A percentile compares a stretch with the other conserved stretches of the same genome.
These are phyloP conservation scores for Salvia miltiorrhiza DNA, from an alignment of 257 asterid genomes.

Conservation along the genomic window DNA sequence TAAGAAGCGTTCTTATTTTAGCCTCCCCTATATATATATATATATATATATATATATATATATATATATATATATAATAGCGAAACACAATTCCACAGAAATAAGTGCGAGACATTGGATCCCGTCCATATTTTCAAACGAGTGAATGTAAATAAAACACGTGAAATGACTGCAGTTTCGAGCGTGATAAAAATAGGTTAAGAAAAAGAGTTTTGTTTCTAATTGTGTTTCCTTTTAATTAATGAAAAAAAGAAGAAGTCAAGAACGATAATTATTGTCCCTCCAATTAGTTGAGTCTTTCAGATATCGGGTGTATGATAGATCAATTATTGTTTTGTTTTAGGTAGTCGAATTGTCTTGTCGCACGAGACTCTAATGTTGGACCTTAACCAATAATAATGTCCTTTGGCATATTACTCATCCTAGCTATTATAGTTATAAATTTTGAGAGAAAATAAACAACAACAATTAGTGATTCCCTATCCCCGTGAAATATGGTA, in stretches of 20 bases:
- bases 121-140: not conserved
- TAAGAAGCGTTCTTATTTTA: too few relatives aligned
- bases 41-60: too few relatives aligned
- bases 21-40: too few relatives aligned
- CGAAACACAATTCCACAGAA: too few relatives aligned
- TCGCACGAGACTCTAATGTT: slow-evolving; percentile 14
- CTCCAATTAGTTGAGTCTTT: slow-evolving; percentile 13
- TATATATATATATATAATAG: too few relatives aligned
- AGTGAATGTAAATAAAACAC: slow-evolving; percentile 17
- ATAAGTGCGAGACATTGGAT: not conserved
- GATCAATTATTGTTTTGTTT: slow-evolving; percentile 26
- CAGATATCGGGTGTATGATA: slow-evolving; percentile 15
- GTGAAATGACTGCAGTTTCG: not conserved
- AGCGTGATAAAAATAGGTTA: not conserved
- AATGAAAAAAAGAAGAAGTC: slow-evolving; percentile 4
- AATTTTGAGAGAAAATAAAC: not conserved
- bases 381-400: slow-evolving; percentile 11
- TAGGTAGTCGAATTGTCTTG: slow-evolving; percentile 23
- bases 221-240: not conserved
- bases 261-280: slow-evolving; percentile 19
- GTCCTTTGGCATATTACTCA: not conserved
- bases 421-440: slow-evolving; percentile 3
- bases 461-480: not conserved
- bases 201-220: too few relatives aligned
- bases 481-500: not conserved